Percentiles rank a stretch among this genome's conserved stretches.
Conservation (phyloP, 2,329 filamentous ascomycete genomes). For the Neofusicoccum cordaticola region DNA sequence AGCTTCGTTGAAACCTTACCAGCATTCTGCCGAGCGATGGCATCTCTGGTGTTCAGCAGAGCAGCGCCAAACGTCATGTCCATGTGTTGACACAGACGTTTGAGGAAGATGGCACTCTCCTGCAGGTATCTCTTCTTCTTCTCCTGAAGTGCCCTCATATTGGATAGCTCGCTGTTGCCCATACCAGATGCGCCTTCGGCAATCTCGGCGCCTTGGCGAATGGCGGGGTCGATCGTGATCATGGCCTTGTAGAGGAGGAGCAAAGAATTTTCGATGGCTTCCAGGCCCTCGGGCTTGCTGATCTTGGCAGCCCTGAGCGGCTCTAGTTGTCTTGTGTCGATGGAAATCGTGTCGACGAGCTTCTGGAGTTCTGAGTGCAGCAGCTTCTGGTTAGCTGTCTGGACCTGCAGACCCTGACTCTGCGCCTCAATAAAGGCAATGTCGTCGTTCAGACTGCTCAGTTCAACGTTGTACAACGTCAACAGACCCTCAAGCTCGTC, state of each 20-base stretch:
- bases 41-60: slow-evolving; percentile 66
- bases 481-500: slow-evolving; percentile 93
- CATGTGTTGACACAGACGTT: slow-evolving; percentile 78
- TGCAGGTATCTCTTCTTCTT: slow-evolving; percentile 86
- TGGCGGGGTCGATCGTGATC: slow-evolving; percentile 84
- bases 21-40: slow-evolving; percentile 52
- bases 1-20: slow-evolving; percentile 55
- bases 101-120: slow-evolving; percentile 74
- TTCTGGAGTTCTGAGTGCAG: slow-evolving; percentile 85
- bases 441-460: slow-evolving; percentile 90
- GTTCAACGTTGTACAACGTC: slow-evolving; percentile 90
- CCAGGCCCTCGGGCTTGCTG: slow-evolving; percentile 66
- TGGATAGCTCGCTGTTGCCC: slow-evolving; percentile 69
- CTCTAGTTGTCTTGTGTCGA: slow-evolving; percentile 72
- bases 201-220: slow-evolving; percentile 50
- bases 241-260: slow-evolving; percentile 87
- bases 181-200: slow-evolving; percentile 48
- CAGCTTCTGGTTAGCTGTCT: slow-evolving; percentile 94
- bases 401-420: slow-evolving; percentile 92
- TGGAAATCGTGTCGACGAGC: slow-evolving; percentile 86
- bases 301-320: slow-evolving; percentile 72
- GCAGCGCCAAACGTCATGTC: slow-evolving; percentile 74
- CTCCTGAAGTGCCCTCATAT: slow-evolving; percentile 91
- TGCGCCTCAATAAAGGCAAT: slow-evolving; percentile 97
- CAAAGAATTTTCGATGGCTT: slow-evolving; percentile 73